Evolutionary conservation across 2,329 filamentous ascomycete genomes (phyloP).

Genomic region (Clarireedia monteithiana): DNA sequence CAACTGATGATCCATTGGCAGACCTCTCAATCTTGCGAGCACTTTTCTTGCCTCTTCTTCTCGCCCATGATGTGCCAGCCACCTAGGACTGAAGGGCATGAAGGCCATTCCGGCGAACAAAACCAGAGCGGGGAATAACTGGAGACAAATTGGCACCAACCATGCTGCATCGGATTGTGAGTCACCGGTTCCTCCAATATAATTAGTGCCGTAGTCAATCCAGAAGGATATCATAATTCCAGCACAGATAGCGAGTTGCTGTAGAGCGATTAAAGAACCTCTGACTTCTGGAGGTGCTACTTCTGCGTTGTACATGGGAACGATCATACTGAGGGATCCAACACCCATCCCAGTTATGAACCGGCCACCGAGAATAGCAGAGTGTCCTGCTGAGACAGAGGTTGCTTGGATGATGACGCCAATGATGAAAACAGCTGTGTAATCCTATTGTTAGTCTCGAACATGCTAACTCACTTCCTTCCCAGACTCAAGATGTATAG

Average conservation of each 20-base stretch:
- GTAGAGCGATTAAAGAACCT: constrained; percentile 56
- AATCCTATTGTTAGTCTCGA: neutral
- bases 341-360: constrained; percentile 69
- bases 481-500: too few relatives aligned
- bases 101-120: constrained; percentile 66
- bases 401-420: constrained; percentile 63
- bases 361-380: constrained; percentile 59
- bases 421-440: constrained; percentile 49
- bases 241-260: constrained; percentile 54
- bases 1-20: constrained; percentile 55
- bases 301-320: constrained; percentile 45
- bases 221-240: constrained; percentile 51
- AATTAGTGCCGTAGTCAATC: constrained; percentile 59
- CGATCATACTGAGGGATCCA: constrained; percentile 60
- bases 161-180: constrained; percentile 61
- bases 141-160: constrained; percentile 65
- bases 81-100: constrained; percentile 73
- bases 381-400: constrained; percentile 46
- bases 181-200: constrained; percentile 53
- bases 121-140: constrained; percentile 58
- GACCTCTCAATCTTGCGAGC: constrained; percentile 55
- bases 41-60: constrained; percentile 59
- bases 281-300: constrained; percentile 56
- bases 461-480: neutral
- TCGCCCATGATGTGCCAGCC: constrained; percentile 63